A percentile compares a stretch with the other conserved stretches of the same genome.
Conservation (phyloP, 345 rosid genomes). For the Leavenworthia alabamica region DNA sequence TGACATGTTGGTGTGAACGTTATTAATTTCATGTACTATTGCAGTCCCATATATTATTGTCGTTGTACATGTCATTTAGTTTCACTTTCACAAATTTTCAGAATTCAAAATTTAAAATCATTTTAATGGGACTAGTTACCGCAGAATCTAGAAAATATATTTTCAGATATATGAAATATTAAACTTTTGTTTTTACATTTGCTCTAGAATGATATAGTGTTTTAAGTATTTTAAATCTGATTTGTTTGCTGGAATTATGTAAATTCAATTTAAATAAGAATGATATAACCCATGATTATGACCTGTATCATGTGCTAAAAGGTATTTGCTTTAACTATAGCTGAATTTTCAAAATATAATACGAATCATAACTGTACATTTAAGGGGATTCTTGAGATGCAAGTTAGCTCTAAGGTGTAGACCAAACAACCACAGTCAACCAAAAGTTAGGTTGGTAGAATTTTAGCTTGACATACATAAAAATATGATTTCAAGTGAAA, state of each 20-base stretch:
- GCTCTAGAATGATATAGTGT: background rate
- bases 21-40: background rate
- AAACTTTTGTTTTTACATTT: background rate
- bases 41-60: background rate
- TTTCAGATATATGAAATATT: background rate
- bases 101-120: background rate
- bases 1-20: slow-evolving; percentile 22
- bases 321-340: background rate
- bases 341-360: background rate
- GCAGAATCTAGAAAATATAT: background rate
- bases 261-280: background rate
- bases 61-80: background rate
- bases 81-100: background rate
- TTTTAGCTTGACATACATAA: no score
- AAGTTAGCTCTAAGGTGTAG: no score
- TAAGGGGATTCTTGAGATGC: no score
- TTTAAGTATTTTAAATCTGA: background rate
- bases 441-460: no score
- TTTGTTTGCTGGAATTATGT: slow-evolving; percentile 9
- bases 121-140: background rate
- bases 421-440: no score
- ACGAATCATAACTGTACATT: background rate
- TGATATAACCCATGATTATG: slow-evolving; percentile 19
- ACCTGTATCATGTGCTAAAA: slow-evolving; percentile 23
- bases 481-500: no score